These are phyloP conservation scores for Solanum stenotomum DNA, from an alignment of 257 asterid species.

Conservation along the genomic window DNA sequence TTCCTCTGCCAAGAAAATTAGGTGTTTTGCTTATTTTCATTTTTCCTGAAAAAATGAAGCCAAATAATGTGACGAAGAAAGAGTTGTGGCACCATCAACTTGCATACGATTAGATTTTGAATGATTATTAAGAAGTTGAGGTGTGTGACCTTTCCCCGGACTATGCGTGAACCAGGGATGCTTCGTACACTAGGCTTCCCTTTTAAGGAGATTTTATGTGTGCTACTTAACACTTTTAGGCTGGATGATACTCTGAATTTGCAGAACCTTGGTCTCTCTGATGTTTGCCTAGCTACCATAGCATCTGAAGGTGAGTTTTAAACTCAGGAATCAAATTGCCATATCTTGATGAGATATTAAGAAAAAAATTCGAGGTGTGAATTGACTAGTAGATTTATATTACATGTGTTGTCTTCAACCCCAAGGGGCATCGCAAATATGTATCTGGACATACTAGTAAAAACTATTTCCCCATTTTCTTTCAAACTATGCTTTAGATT, in stretches of 20 bases:
- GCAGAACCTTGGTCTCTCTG: conserved; percentile 76
- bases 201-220: background rate
- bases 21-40: background rate
- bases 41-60: background rate
- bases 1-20: background rate
- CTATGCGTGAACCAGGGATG: background rate
- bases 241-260: conserved; percentile 68
- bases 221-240: conserved; percentile 45
- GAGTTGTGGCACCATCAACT: background rate
- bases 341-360: background rate
- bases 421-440: background rate
- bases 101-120: background rate
- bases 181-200: background rate
- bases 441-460: background rate
- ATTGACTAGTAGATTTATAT: background rate
- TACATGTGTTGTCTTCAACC: background rate
- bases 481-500: background rate
- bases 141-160: background rate
- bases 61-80: background rate
- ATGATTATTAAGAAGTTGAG: background rate
- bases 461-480: background rate
- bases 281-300: conserved; percentile 70
- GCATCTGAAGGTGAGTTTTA: conserved; percentile 66
- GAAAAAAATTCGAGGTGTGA: background rate
- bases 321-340: background rate